These are phyloP conservation scores for Eucalyptus caleyi DNA, from an alignment of 345 rosid species.

Conservation along the genomic window DNA sequence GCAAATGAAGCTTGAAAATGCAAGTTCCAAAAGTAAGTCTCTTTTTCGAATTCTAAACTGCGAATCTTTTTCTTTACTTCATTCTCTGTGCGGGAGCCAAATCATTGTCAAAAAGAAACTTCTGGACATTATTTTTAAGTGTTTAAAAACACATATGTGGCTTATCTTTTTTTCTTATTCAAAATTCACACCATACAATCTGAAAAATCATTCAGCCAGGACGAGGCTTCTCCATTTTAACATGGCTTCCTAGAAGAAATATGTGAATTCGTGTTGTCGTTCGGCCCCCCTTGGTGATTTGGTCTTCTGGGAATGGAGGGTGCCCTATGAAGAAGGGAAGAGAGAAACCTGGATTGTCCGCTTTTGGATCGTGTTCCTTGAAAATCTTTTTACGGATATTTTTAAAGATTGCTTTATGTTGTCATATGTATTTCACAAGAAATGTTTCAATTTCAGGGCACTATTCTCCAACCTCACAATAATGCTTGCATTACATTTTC, in stretches of 20 bases:
- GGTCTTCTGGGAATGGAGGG: neutral
- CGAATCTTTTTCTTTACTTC: neutral
- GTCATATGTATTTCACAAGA: neutral
- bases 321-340: neutral
- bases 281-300: neutral
- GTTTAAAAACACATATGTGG: neutral
- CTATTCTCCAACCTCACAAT: neutral
- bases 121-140: neutral
- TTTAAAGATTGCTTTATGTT: neutral
- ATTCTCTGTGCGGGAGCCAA: neutral
- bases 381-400: neutral
- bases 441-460: neutral
- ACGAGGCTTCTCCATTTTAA: neutral
- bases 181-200: neutral
- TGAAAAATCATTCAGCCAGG: neutral
- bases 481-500: neutral
- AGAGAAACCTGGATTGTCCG: neutral
- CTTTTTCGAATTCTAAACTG: neutral
- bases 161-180: neutral
- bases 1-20: neutral
- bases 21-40: neutral
- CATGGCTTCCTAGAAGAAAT: neutral
- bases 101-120: neutral
- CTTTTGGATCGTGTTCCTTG: neutral
- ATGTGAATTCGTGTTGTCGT: neutral